phyloP scores from a whole-genome alignment of 257 asterid genomes.

The Perilla frutescens region DNA sequence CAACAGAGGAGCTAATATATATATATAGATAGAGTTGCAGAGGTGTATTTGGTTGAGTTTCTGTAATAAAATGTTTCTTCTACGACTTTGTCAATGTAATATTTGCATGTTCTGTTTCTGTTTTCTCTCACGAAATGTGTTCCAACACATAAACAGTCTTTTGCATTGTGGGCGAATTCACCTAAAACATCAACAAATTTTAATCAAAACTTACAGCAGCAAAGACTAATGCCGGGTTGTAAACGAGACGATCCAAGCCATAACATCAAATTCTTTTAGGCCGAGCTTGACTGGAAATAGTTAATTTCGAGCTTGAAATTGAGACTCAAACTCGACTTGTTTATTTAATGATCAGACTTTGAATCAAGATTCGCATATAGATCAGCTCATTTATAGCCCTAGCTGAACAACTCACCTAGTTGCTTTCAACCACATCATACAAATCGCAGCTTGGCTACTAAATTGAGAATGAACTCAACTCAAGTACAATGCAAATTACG shows the following conservation, averaged over 20 bases:
- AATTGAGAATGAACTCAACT: neutral
- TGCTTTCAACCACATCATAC: neutral
- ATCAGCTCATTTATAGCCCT: too few species aligned
- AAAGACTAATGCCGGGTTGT: neutral
- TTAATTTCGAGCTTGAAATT: too few species aligned
- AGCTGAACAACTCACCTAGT: neutral
- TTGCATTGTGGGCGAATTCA: neutral
- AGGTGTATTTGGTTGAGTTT: conserved; percentile 23
- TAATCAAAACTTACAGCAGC: neutral
- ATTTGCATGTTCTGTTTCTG: conserved; percentile 33
- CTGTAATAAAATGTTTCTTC: conserved; percentile 27
- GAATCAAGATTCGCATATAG: too few species aligned
- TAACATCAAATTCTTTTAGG: too few species aligned
- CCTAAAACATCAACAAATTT: too few species aligned
- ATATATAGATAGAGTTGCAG: conserved; percentile 18
- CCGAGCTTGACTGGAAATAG: too few species aligned
- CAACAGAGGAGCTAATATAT: neutral
- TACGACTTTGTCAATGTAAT: conserved; percentile 17
- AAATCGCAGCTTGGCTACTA: neutral
- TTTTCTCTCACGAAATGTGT: conserved; percentile 21
- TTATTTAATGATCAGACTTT: too few species aligned
- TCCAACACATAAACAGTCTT: neutral
- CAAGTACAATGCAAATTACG: neutral
- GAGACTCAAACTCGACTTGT: too few species aligned
- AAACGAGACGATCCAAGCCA: neutral